Conservation (phyloP, 2,329 filamentous ascomycete species). For the Lasiodiplodia sp. region DNA sequence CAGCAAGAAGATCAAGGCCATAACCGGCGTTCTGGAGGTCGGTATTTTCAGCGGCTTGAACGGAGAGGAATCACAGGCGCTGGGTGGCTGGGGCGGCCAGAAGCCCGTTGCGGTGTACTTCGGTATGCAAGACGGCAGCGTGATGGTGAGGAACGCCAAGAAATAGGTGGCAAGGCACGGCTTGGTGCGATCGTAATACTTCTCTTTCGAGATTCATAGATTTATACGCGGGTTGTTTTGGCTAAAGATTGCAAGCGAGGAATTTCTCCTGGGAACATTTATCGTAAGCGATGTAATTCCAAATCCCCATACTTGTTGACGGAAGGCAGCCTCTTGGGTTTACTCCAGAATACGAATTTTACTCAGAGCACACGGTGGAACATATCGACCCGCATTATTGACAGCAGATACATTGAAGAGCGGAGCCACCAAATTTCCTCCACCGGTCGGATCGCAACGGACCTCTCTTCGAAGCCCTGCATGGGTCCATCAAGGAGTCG, state of each 20-base stretch:
- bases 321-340: not conserved
- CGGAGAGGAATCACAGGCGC: conserved; percentile 70
- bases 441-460: not conserved
- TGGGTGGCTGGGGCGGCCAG: conserved; percentile 67
- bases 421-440: not conserved
- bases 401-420: not conserved
- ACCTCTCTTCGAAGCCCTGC: not conserved
- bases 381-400: not conserved
- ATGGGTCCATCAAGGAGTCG: not conserved
- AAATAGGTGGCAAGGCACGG: not conserved
- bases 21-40: conserved; percentile 89
- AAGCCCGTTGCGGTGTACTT: conserved; percentile 96
- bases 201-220: not conserved
- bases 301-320: conserved; percentile 15
- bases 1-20: conserved; percentile 75
- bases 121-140: conserved; percentile 73
- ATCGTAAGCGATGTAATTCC: not conserved
- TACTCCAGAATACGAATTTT: not conserved
- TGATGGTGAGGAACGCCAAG: conserved; percentile 42
- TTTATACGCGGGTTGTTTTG: not conserved
- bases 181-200: not conserved
- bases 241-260: conserved; percentile 6
- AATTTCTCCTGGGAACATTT: not conserved
- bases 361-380: not conserved
- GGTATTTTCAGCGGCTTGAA: conserved; percentile 88